Evolutionary conservation across 805 yeast genomes (phyloP), one percentile per base, ranked within the genome.

Genomic region (Zygosaccharomyces bailii): DNA sequence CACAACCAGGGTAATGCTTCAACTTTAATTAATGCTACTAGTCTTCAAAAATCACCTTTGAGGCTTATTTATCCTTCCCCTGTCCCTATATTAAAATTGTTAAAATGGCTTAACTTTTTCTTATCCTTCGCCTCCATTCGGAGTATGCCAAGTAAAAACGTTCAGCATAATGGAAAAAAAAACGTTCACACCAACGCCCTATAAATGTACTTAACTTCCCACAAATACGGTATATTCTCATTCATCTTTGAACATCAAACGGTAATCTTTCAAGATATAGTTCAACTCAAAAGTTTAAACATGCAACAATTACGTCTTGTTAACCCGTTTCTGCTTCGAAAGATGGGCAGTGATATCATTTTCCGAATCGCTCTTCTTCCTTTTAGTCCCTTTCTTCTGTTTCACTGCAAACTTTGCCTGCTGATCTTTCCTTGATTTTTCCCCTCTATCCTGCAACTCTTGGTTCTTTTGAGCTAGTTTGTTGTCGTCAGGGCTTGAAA

Each of bases 401-500:
- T 83, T 84, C 50, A 70, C 78, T 48, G 80, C 84, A 48, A 73
- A 80, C 61, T 86, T 84, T 34, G 73, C 75, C 53, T 76, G 63
- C 46, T 85, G 88, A 49, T 80, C 88, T 13, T 73, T 74, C 46
- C 98, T 73, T 49, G 86, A 88, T 41, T 72, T 73, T 2, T 70
- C 79, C 1, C 98, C 99, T 13, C 67, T 53, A 18, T 68, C 71
- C 36, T 75, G 75, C 45, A 90, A 65, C 43, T 67, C 76, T 14
- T 65, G 68, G 3, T 68, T 57, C 56, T 78, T 84, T 1, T 58
- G 71, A 1, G 70, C 25, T 31, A 77, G 73, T 50, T 84, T 91
- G 10, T 64, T 58, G 49, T 84, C 86, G 35, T 78, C 81, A 20
- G 42, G 43, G 5, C 34, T 42, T 2, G 45, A 44, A 27, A 49